phyloP scores from a whole-genome alignment of 305 asterid species.

The Stenogyne calaminthoides region DNA sequence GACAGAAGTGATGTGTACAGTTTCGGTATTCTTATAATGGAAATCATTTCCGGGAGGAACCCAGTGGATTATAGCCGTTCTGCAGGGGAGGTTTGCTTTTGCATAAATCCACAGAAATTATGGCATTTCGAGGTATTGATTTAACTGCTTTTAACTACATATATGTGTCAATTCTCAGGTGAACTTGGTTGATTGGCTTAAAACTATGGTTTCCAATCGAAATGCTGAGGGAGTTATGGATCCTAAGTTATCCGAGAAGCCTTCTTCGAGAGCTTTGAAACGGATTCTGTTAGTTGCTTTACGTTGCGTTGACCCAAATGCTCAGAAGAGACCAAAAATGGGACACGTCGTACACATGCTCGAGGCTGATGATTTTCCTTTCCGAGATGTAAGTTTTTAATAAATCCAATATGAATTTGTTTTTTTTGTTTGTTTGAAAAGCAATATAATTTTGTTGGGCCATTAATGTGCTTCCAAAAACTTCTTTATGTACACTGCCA shows the following conservation, averaged over 20 bases:
- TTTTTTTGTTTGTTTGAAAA: no score
- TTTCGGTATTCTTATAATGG: conserved; percentile 91
- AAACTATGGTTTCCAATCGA: conserved; percentile 79
- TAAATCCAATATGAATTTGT: background rate
- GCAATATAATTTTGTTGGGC: background rate
- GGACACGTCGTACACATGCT: conserved; percentile 95
- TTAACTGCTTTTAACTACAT: background rate
- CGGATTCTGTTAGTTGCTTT: conserved; percentile 80
- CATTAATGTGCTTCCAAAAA: background rate
- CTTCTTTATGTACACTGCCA: background rate
- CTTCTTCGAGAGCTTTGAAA: conserved; percentile 80
- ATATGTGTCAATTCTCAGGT: conserved; percentile 46
- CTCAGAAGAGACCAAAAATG: conserved; percentile 92
- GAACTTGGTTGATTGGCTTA: conserved; percentile 87
- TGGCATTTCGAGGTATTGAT: background rate
- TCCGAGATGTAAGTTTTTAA: conserved; percentile 69
- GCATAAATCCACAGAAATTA: conserved; percentile 4
- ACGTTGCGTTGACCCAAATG: conserved; percentile 86
- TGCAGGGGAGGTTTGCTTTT: conserved; percentile 68
- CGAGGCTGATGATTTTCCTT: conserved; percentile 86
- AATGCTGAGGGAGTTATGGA: conserved; percentile 83
- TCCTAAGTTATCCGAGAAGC: conserved; percentile 69
- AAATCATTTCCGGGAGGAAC: conserved; percentile 74
- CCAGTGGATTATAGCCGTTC: conserved; percentile 91
- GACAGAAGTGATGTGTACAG: conserved; percentile 91